Evolutionary conservation across 2,329 filamentous ascomycete genomes (phyloP), one percentile per base, ranked within the genome.

Genomic region (Epicoccum nigrum): DNA sequence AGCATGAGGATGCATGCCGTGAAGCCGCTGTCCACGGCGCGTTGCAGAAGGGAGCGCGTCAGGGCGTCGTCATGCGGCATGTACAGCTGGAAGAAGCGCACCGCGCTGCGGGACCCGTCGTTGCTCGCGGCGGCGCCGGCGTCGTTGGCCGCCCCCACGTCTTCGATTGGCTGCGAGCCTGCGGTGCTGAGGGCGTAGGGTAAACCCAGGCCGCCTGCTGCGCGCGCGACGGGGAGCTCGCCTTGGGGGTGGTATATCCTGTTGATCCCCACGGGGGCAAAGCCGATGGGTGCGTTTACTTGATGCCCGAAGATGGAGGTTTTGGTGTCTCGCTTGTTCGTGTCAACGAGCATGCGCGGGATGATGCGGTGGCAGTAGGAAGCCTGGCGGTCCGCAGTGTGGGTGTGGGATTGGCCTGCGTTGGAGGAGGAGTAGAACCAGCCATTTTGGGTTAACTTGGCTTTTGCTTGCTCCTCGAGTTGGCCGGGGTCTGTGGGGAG

Each of bases 261-360:
- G 73, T 87, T 86, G 59, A 87, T 86, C 4, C 85, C 84, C 21
- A 87, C 81, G 0, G 84, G 84, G 0, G 84, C 82, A 61, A 87
- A 85, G n/a, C 83, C 83, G 42, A 87, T 81, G 0, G 85, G 84
- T 0, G 83, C 83, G 2, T 79, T 75, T 12, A 84, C 79, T 40
- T 77, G 76, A 66, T 86, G 82, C 12, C 84, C 81, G 67, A 86
- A 87, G 54, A 88, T 83, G 4, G 72, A 74, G 11, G 82, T 82
- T 1, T 72, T 70, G 1, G 82, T 85, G 60, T 86, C 83, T 30
- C 83, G 80, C 25, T 69, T 70, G 62, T 83, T 84, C 7, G 62
- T 86, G 68, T 87, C 83, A 33, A 86, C 78, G 1, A 87, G 79
- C 75, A 81, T 83, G 35, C 80, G 79, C 1, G 84, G 83, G 38